Evolutionary conservation across 257 asterid genomes (phyloP).

Genomic region (Buddleja alternifolia): DNA sequence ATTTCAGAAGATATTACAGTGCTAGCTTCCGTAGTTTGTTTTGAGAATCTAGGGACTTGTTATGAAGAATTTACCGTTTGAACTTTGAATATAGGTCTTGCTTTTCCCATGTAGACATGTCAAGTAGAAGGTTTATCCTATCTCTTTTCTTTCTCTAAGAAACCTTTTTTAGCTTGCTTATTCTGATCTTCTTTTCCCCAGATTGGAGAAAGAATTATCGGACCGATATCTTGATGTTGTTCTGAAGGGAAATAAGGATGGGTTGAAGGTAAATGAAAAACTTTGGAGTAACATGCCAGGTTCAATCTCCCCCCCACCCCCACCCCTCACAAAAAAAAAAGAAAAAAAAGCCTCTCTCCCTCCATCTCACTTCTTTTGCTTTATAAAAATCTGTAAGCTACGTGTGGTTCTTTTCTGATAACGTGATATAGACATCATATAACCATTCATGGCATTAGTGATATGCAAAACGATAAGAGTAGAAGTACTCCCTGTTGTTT

Average conservation of each 20-base stretch:
- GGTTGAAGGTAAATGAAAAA: conserved; percentile 69
- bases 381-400: too few species aligned
- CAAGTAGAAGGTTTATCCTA: conserved; percentile 5
- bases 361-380: too few species aligned
- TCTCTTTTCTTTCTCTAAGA: conserved; percentile 17
- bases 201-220: conserved; percentile 94
- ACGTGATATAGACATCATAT: conserved; percentile 5
- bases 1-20: not conserved
- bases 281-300: conserved; percentile 10
- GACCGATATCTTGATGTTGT: conserved; percentile 96
- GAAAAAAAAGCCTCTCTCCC: too few species aligned
- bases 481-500: too few species aligned
- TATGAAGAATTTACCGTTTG: not conserved
- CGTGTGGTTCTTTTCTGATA: not conserved
- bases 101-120: conserved; percentile 8
- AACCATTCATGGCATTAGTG: not conserved
- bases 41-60: not conserved
- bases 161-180: conserved; percentile 22
- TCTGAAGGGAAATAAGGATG: conserved; percentile 94
- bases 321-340: too few species aligned
- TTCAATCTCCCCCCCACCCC: conserved; percentile 3
- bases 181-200: conserved; percentile 37
- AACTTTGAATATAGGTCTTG: not conserved
- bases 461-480: not conserved
- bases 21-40: not conserved